Evolutionary conservation across 192 early-diverging fungal species (phyloP), one percentile per base, ranked within the genome.

Genomic region (Geranomyces michiganensis): DNA sequence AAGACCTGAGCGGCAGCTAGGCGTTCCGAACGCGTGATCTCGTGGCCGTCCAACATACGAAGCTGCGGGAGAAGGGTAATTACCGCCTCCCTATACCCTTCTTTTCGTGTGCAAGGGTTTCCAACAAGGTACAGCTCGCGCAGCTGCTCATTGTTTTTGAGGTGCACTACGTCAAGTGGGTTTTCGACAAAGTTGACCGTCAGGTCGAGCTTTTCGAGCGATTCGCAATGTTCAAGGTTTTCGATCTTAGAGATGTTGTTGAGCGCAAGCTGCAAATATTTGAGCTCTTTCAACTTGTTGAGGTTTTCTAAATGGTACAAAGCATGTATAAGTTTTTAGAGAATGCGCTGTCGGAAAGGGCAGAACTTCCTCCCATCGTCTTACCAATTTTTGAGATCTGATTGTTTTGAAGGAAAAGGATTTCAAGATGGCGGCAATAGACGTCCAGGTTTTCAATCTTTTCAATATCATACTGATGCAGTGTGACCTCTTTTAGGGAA

Each of bases 401-500:
- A 60, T 88, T 88, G 70, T 83, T 80, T 60, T 88, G 87, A 47
- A 88, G 65, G 47, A 78, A 84, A 22, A 88, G 67, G 43, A 87
- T 87, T 72, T 85, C 82, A 29, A 88, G 61, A 60, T 85, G 65
- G 19, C 85, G 74, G 68, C 87, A 88, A 63, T 84, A 88, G 10
- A 81, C 65, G 58, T 87, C 87, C 1, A 88, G 78, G 65, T 82
- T 83, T 78, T 88, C 87, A 24, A 88, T 88, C 68, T 84, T 87
- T 65, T 87, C 87, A 43, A 88, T 81, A 67, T 87, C 87, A 64
- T 82, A 87, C 65, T 88, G 87, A 68, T 88, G 87, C 31, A 88
- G 74, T 12, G 87, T 77, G 13, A 88, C 74, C 68, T 88, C 87
- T 43, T 70, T 71, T 41, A 88, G 76, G 0, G 85, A 75, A 21